Conservation (phyloP, 148 eudicot genomes). For the Polygonum aviculare region DNA sequence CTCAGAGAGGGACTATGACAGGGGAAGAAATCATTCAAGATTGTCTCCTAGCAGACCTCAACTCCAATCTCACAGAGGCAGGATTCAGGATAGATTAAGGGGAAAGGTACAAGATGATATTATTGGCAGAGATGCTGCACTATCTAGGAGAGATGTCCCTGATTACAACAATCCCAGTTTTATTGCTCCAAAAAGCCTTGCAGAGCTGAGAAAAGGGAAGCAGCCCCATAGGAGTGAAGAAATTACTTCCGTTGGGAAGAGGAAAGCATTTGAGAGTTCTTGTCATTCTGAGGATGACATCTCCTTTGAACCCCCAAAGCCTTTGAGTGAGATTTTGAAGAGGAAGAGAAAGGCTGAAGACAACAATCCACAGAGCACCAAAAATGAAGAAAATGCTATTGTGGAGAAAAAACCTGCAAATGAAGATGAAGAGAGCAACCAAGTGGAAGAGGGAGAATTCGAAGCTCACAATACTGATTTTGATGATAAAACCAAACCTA, state of each 20-base stretch:
- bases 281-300: constrained; percentile 29
- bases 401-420: constrained; percentile 14
- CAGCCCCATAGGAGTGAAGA: constrained; percentile 23
- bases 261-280: constrained; percentile 34
- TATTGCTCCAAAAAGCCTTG: constrained; percentile 56
- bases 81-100: constrained; percentile 58
- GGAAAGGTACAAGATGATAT: constrained; percentile 38
- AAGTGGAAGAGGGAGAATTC: constrained; percentile 35
- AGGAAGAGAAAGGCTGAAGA: constrained; percentile 44
- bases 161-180: constrained; percentile 26
- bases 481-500: background rate
- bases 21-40: constrained; percentile 39
- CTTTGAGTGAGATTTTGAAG: constrained; percentile 84
- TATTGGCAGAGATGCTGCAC: constrained; percentile 30
- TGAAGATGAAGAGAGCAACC: constrained; percentile 19
- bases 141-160: constrained; percentile 25
- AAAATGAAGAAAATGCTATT: constrained; percentile 11
- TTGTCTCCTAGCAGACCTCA: constrained; percentile 43
- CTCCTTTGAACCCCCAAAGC: constrained; percentile 88
- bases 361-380: constrained; percentile 9
- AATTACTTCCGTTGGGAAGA: constrained; percentile 40
- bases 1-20: constrained; percentile 32
- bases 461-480: constrained; percentile 11
- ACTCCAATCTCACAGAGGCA: constrained; percentile 37
- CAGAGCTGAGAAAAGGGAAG: constrained; percentile 51